These are phyloP conservation scores for Tolypocladium cylindrosporum DNA, from an alignment of 2,329 filamentous ascomycete genomes.

Conservation along the genomic window DNA sequence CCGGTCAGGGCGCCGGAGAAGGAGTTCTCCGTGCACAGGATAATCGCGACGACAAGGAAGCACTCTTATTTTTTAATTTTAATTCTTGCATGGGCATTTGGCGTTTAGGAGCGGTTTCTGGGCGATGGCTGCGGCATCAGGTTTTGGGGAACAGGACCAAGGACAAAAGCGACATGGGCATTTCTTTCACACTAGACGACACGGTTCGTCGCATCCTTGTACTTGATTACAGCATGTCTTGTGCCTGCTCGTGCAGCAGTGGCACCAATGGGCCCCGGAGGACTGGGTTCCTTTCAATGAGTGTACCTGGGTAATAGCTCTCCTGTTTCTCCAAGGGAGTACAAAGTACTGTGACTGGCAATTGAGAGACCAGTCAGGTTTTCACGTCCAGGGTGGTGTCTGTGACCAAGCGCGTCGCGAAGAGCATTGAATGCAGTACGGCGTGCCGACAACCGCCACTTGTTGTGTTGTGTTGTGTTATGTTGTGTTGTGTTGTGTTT, in stretches of 20 bases:
- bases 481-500: no score
- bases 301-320: not conserved
- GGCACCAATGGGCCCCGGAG: not conserved
- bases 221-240: not conserved
- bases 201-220: not conserved
- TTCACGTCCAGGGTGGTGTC: not conserved
- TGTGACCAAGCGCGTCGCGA: not conserved
- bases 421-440: not conserved
- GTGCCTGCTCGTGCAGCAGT: not conserved
- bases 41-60: not conserved
- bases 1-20: slow-evolving; percentile 39
- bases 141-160: not conserved
- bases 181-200: not conserved
- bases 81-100: slow-evolving; percentile 1
- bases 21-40: slow-evolving; percentile 26
- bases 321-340: not conserved
- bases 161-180: not conserved
- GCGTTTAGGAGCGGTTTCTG: slow-evolving; percentile 1
- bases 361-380: not conserved
- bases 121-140: not conserved
- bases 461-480: not conserved
- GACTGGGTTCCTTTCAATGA: not conserved
- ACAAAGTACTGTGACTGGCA: not conserved
- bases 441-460: not conserved
- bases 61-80: not conserved